Base-by-base conservation (phyloP, 1,284 basidiomycete genomes). In the Ganoderma lingzhi region DNA sequence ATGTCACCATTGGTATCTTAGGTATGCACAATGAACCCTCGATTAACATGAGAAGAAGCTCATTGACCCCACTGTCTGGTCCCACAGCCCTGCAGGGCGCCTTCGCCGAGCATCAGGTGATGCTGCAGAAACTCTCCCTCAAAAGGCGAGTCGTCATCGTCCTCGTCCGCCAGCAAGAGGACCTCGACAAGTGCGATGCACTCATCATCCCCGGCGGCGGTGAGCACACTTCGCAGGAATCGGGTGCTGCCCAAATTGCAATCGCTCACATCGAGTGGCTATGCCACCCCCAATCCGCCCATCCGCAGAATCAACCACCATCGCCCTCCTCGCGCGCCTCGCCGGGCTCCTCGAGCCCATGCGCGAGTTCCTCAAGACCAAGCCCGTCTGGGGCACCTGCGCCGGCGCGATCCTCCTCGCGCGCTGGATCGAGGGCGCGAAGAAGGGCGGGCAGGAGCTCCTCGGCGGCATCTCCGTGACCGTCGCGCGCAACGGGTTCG, bases 321-420 rank as follows among this genome's bases (percentile, higher is more conserved):
- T 99, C 72, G 93, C 94, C 0, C 84, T 98, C 37, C 87, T 98
- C 1, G 93, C 95, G 2, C 88, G 89, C 55, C 86, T 95, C 1
- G 89, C 92, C 0, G 94, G 94, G 0, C 85, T 99, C 56, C 80
- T 96, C 14, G 91, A 94, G 35, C 95, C 95, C 1, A 85, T 99
- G 6, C 86, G 88, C 53, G 86, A 87, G 55, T 98, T 92, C 81
- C 83, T 85, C 65, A 84, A 82, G 77, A 84, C 79, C 0, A 94
- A 92, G 75, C 91, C 95, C 0, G 90, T 97, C 0, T 99, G 96
- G 95, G 97, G 97, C 2, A 99, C 97, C 0, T 99, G 97, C 80
- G 97, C 97, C 0, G 97, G 97, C 23, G 97, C 97, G 74, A 99
- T 99, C 73, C 85, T 99, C 62, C 88, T 99, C 56, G 88, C 95